Evolutionary conservation across 306 rosid genomes (phyloP).

Genomic region (Castanopsis chinensis): DNA sequence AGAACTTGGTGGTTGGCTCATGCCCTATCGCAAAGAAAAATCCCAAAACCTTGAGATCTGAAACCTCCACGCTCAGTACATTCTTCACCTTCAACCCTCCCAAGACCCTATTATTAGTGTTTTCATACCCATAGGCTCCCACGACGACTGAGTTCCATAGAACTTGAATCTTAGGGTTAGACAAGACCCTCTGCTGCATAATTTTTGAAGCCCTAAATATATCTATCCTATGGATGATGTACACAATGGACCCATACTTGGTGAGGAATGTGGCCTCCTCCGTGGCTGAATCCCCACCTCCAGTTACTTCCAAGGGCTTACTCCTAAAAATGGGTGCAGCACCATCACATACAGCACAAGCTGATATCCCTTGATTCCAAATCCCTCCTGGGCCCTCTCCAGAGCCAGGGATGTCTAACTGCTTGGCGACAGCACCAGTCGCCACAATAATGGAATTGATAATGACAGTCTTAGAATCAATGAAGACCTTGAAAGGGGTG

Average conservation of each 20-base stretch:
- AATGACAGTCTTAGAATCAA: constrained; percentile 46
- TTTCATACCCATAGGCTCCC: constrained; percentile 53
- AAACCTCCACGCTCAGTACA: constrained; percentile 40
- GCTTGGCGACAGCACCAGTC: constrained; percentile 84
- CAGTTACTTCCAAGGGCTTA: constrained; percentile 74
- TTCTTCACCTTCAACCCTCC: constrained; percentile 76
- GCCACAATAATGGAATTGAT: constrained; percentile 67
- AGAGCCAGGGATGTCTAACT: constrained; percentile 55
- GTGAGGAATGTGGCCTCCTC: constrained; percentile 85
- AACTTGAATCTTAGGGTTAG: constrained; percentile 65
- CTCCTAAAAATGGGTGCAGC: constrained; percentile 78
- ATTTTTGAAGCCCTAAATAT: constrained; percentile 75
- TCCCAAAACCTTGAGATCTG: too few relatives aligned
- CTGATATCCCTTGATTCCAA: constrained; percentile 85
- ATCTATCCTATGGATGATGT: constrained; percentile 73
- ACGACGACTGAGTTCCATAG: constrained; percentile 70
- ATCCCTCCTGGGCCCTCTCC: constrained; percentile 59
- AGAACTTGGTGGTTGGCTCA: too few relatives aligned
- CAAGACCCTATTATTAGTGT: constrained; percentile 28
- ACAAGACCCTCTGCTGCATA: constrained; percentile 66
- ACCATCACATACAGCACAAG: constrained; percentile 88
- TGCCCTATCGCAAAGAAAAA: too few relatives aligned
- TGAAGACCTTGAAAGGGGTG: constrained; percentile 57
- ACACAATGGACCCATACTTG: constrained; percentile 68
- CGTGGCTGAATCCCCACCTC: constrained; percentile 92